phyloP scores from a whole-genome alignment of 2,329 filamentous ascomycete species.

The Aureobasidium sp. region DNA sequence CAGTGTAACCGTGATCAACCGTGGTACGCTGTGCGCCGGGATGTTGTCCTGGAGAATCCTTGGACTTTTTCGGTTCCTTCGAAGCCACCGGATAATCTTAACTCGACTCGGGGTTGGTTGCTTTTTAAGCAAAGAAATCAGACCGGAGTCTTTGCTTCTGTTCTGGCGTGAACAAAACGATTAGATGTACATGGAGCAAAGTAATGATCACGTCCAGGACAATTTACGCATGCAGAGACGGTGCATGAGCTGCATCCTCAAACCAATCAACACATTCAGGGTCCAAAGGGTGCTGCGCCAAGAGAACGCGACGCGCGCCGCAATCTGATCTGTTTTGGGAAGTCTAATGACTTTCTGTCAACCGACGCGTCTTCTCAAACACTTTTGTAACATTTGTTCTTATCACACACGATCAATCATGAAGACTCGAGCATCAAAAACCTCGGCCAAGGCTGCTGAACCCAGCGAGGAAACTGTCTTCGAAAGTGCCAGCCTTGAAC shows the following conservation, averaged over 20 bases:
- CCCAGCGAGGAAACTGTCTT: constrained; percentile 11
- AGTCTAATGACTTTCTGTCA: background rate
- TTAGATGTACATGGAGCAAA: background rate
- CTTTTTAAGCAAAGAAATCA: background rate
- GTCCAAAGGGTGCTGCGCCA: background rate
- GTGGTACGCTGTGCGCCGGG: constrained; percentile 1
- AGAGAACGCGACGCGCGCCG: constrained; percentile 1
- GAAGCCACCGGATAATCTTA: background rate
- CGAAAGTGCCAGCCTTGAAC: constrained; percentile 23
- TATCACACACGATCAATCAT: constrained; percentile 16
- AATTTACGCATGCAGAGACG: background rate
- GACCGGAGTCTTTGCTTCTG: background rate
- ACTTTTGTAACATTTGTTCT: background rate
- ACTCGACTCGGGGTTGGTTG: too few species aligned
- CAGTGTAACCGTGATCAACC: background rate
- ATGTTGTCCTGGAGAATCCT: background rate
- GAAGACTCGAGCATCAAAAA: constrained; percentile 25
- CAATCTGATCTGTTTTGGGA: background rate
- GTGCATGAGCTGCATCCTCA: background rate
- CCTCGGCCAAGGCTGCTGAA: constrained; percentile 7
- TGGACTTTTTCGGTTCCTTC: background rate
- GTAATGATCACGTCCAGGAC: background rate
- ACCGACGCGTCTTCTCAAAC: background rate
- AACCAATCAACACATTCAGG: background rate
- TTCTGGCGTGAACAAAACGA: background rate